Percentiles rank a stretch among this genome's conserved stretches.
These are phyloP conservation scores for Fusarium multiceps DNA, from an alignment of 2,329 filamentous ascomycete species.

Conservation along the genomic window DNA sequence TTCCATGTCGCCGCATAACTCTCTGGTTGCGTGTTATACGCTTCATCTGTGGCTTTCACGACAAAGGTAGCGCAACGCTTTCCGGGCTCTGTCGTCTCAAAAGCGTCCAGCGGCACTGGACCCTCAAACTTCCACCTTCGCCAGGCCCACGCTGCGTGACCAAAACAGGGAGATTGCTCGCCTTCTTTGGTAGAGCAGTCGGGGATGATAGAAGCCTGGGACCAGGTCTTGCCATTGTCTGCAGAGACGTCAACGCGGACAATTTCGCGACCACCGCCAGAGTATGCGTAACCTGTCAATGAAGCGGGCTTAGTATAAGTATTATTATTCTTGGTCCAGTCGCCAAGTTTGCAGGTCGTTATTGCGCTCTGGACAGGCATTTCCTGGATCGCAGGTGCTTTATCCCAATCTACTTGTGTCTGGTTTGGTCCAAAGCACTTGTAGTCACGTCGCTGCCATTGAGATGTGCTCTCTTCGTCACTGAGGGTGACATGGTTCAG, in stretches of 20 bases:
- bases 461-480: slow-evolving; percentile 72
- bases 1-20: slow-evolving; percentile 71
- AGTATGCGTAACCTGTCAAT: slow-evolving; percentile 74
- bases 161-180: slow-evolving; percentile 49
- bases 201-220: slow-evolving; percentile 69
- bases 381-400: slow-evolving; percentile 73
- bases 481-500: slow-evolving; percentile 71
- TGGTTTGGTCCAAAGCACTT: slow-evolving; percentile 76
- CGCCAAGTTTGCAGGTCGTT: slow-evolving; percentile 60
- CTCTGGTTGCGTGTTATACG: slow-evolving; percentile 75
- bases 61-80: slow-evolving; percentile 62
- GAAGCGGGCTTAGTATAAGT: slow-evolving; percentile 47
- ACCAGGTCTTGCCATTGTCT: slow-evolving; percentile 72
- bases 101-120: slow-evolving; percentile 53
- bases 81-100: slow-evolving; percentile 20
- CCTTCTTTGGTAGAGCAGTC: slow-evolving; percentile 54
- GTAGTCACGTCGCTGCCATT: slow-evolving; percentile 76
- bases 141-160: slow-evolving; percentile 70
- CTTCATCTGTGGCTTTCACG: slow-evolving; percentile 74
- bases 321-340: slow-evolving; percentile 43
- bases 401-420: slow-evolving; percentile 69
- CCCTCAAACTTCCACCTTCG: slow-evolving; percentile 69
- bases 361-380: slow-evolving; percentile 76
- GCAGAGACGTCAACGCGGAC: slow-evolving; percentile 74
- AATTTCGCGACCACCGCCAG: slow-evolving; percentile 73